Percentiles rank a stretch among this genome's conserved stretches.
phyloP scores from a whole-genome alignment of 306 rosid genomes.

The Chamaecrista fasciculata region DNA sequence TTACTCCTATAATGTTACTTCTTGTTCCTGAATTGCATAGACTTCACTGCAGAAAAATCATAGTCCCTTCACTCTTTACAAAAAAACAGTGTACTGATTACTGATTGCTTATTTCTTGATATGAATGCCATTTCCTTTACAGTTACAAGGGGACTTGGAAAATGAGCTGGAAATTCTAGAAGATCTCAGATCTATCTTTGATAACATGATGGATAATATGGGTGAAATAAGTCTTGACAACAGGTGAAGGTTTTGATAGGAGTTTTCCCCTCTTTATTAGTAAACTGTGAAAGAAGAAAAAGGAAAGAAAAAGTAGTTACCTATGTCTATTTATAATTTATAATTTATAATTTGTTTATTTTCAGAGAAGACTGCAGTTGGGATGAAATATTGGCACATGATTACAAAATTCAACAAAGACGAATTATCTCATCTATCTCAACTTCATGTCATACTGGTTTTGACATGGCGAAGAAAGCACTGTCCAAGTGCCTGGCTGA shows the following conservation, averaged over 20 bases:
- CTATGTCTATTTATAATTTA: not conserved
- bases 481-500: conserved; percentile 49
- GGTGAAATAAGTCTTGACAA: conserved; percentile 49
- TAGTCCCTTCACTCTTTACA: not conserved
- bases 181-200: conserved; percentile 42
- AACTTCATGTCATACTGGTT: conserved; percentile 51
- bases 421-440: conserved; percentile 53
- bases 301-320: not conserved
- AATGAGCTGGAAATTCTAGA: conserved; percentile 66
- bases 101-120: not conserved
- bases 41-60: conserved; percentile 13
- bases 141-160: conserved; percentile 72
- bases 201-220: conserved; percentile 51
- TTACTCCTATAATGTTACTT: not conserved
- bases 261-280: not conserved
- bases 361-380: conserved; percentile 48
- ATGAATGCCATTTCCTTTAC: conserved; percentile 17
- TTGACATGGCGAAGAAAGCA: conserved; percentile 35
- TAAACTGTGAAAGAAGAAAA: not conserved
- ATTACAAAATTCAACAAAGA: conserved; percentile 51
- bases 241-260: conserved; percentile 44
- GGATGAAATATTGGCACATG: conserved; percentile 68
- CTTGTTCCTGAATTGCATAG: conserved; percentile 12
- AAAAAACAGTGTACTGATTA: not conserved
- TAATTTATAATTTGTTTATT: not conserved